Evolutionary conservation across 768 basidiomycete species (phyloP).

Genomic region (Mycena filopes): DNA sequence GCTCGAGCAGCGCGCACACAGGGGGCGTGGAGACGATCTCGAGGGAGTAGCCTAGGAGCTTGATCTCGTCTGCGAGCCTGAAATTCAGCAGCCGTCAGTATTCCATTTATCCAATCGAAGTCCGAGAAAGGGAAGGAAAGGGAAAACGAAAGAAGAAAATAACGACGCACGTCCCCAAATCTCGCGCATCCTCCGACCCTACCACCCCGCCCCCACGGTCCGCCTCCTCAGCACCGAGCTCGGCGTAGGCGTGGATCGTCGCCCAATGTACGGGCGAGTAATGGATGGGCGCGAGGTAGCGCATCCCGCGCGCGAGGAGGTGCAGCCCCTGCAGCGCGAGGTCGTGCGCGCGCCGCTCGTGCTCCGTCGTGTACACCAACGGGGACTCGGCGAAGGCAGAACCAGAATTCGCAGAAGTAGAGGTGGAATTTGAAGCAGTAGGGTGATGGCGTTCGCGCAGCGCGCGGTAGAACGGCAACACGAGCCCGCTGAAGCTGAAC

Average conservation of each 20-base stretch:
- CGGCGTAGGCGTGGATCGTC: constrained; percentile 8
- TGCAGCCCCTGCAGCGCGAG: constrained; percentile 6
- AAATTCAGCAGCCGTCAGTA: too few species aligned
- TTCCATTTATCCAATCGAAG: too few species aligned
- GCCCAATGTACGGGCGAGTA: constrained; percentile 2
- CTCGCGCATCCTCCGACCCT: not conserved
- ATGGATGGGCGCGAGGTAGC: constrained; percentile 13
- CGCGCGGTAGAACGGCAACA: constrained; percentile 11
- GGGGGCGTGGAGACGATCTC: not conserved
- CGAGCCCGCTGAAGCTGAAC: constrained; percentile 7
- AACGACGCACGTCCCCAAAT: not conserved
- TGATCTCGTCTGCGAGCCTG: constrained; percentile 2
- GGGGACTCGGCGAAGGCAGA: too few species aligned
- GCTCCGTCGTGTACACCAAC: not conserved
- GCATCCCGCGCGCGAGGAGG: constrained; percentile 5
- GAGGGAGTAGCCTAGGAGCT: constrained; percentile 7
- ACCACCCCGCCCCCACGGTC: not conserved
- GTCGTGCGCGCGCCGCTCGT: constrained; percentile 15
- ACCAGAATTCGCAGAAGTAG: not conserved
- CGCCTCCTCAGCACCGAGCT: constrained; percentile 14
- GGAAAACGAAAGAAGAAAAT: not conserved
- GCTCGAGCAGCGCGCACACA: not conserved
- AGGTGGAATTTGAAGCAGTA: too few species aligned
- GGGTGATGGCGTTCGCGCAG: too few species aligned
- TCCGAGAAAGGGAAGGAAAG: too few species aligned